These are phyloP conservation scores for Carnegiea gigantea DNA, from an alignment of 179 eudicot genomes.

Conservation along the genomic window DNA sequence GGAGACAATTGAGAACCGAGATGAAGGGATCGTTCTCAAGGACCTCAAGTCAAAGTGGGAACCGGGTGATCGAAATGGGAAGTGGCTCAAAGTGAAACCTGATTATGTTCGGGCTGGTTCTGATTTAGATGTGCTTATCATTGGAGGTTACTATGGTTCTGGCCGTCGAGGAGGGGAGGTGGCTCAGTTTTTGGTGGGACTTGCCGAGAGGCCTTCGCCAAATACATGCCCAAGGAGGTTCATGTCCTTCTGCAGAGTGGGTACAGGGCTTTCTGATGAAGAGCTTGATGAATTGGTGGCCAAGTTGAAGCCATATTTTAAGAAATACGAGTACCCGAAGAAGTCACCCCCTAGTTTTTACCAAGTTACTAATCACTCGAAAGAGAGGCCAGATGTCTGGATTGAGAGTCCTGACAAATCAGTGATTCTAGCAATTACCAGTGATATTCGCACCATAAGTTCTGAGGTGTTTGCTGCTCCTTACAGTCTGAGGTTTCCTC, in stretches of 20 bases:
- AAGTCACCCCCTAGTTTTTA: conserved; percentile 83
- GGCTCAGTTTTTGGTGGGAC: conserved; percentile 89
- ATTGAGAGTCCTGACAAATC: conserved; percentile 97
- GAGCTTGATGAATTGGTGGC: conserved; percentile 82
- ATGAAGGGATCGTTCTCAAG: conserved; percentile 87
- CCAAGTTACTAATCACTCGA: conserved; percentile 85
- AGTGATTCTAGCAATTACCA: conserved; percentile 74
- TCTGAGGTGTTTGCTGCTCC: conserved; percentile 94
- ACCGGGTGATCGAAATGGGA: conserved; percentile 83
- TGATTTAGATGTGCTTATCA: conserved; percentile 87
- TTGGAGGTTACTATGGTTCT: conserved; percentile 98
- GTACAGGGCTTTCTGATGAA: conserved; percentile 89
- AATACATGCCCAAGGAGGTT: conserved; percentile 50
- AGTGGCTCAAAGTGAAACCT: conserved; percentile 96
- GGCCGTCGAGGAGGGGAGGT: conserved; percentile 98
- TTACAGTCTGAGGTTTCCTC: conserved; percentile 88
- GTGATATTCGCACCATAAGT: conserved; percentile 86
- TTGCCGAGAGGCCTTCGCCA: conserved; percentile 74
- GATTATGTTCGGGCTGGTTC: conserved; percentile 82
- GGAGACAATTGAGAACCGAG: conserved; percentile 78
- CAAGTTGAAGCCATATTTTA: conserved; percentile 82
- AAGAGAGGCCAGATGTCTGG: conserved; percentile 99
- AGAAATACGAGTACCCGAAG: conserved; percentile 81
- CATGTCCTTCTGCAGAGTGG: conserved; percentile 91
- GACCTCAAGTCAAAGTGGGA: conserved; percentile 96